Base-by-base conservation (phyloP, 2,329 filamentous ascomycete genomes). In the Dactylellina haptotyla region DNA sequence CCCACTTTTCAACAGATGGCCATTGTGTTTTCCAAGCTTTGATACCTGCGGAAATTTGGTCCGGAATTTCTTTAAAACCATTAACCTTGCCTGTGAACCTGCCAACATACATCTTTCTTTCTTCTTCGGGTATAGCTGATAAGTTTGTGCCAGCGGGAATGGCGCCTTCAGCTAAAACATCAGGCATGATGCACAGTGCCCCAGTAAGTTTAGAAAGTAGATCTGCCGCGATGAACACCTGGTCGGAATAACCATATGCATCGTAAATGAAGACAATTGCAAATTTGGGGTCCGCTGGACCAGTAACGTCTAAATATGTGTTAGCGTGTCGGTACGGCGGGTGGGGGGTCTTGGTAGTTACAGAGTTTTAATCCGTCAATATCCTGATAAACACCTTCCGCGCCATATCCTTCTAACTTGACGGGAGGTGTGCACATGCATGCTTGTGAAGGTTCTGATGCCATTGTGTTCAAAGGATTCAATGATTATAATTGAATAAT, bases 231-330 rank as follows among this genome's bases (percentile, higher is more conserved):
- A 41, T 23, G 12, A 72, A 28, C 14, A 26, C 25, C 32, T 72
- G 66, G 20, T 53, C 59, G 18, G 58, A 58, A 16, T 58, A 72
- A 1, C 66, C 66, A n/a, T 41, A 66, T 3, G 59, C 66, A 54
- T 64, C 66, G 30, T 72, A 72, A 14, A 72, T 59, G 18, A 72
- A 72, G 1, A 72, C 58, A 6, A 72, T 72, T 14, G 32, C 58
- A 1, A 53, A 64, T 16, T 64, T 72, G 18, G 58, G 14, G 14
- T 41, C 25, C 3, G 43, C 10, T 28, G 66, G 51, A 2, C 58
- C 66, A 20, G 66, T 72, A 2, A 72, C 34, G 12, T 64, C 66
- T 72, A 28, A 59, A 30, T 0, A 12, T 12, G 18, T 0, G 28
- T 16, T 14, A 28, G 8, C 2, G 1, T 18, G 16, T 37, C 26